phyloP scores from a whole-genome alignment of 495 filamentous ascomycete species.

The Articulospora tetracladia region DNA sequence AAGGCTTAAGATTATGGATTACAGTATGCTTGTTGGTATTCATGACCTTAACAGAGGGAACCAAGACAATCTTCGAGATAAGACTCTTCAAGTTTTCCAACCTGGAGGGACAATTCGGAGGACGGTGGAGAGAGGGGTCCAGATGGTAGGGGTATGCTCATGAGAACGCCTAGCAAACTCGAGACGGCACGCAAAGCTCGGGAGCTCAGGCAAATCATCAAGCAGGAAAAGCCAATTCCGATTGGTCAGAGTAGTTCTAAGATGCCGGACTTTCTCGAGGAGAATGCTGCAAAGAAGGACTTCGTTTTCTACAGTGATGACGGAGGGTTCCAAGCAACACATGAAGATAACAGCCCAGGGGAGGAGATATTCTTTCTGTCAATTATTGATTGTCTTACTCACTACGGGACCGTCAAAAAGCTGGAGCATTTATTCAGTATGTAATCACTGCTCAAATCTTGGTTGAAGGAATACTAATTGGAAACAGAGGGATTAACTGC shows the following conservation, averaged over 20 bases:
- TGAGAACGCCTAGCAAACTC: conserved; percentile 90
- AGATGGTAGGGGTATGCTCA: conserved; percentile 47
- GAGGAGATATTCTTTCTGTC: conserved; percentile 97
- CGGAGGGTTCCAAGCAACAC: conserved; percentile 89
- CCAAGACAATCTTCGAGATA: conserved; percentile 91
- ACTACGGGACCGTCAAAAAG: conserved; percentile 36
- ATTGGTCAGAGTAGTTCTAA: conserved; percentile 77
- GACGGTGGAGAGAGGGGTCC: conserved; percentile 37
- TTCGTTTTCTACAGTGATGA: conserved; percentile 88
- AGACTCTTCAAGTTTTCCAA: conserved; percentile 92
- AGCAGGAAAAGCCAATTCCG: conserved; percentile 85
- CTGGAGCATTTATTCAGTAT: conserved; percentile 25
- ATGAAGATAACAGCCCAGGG: conserved; percentile 78
- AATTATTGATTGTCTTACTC: conserved; percentile 95
- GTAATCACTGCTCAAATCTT: background rate
- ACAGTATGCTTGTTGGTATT: conserved; percentile 91
- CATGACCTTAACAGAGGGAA: conserved; percentile 88
- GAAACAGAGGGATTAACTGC: conserved; percentile 86
- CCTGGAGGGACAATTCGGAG: conserved; percentile 64
- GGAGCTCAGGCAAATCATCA: conserved; percentile 87
- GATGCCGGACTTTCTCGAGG: conserved; percentile 85
- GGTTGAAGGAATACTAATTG: conserved; percentile 35
- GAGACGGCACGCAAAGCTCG: conserved; percentile 90
- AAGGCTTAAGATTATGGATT: conserved; percentile 95
- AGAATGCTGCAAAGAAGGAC: conserved; percentile 46